phyloP scores from a whole-genome alignment of 495 filamentous ascomycete species.

The Neurospora sp. region DNA sequence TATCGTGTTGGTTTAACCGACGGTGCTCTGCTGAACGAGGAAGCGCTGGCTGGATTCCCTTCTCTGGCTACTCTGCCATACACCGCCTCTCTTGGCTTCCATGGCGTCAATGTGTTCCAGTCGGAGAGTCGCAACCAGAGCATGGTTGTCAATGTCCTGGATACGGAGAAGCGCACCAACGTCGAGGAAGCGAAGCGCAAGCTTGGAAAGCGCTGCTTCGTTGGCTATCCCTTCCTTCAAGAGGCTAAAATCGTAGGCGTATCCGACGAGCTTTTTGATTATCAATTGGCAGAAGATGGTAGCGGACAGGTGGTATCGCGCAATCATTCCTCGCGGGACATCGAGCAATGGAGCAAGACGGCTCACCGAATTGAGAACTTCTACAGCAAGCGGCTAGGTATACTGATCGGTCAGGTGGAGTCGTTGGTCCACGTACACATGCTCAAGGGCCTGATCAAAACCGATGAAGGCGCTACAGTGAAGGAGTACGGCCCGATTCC shows the following conservation, averaged over 20 bases:
- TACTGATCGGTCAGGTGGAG: conserved; percentile 79
- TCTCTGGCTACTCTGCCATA: conserved; percentile 76
- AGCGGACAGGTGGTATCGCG: conserved; percentile 52
- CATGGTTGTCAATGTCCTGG: conserved; percentile 77
- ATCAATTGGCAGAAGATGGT: conserved; percentile 48
- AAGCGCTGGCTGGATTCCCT: conserved; percentile 86
- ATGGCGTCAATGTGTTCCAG: conserved; percentile 93
- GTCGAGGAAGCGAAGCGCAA: conserved; percentile 63
- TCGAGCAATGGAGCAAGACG: conserved; percentile 75
- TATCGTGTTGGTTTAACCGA: conserved; percentile 76
- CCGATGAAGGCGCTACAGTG: conserved; percentile 77
- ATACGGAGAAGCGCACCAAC: conserved; percentile 60
- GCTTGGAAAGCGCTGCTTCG: conserved; percentile 75
- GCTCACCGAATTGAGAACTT: conserved; percentile 69
- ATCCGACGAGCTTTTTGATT: conserved; percentile 90
- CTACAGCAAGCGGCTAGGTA: conserved; percentile 84
- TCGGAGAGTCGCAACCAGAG: conserved; percentile 95
- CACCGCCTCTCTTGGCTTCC: conserved; percentile 69
- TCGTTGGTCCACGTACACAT: conserved; percentile 85
- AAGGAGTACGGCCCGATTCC: conserved; percentile 90
- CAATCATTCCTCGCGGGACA: conserved; percentile 68
- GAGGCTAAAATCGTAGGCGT: conserved; percentile 84
- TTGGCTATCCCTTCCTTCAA: conserved; percentile 92
- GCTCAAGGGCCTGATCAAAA: conserved; percentile 82
- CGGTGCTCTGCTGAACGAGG: conserved; percentile 71